phyloP scores from a whole-genome alignment of 768 basidiomycete genomes.

The Mycena crocata region DNA sequence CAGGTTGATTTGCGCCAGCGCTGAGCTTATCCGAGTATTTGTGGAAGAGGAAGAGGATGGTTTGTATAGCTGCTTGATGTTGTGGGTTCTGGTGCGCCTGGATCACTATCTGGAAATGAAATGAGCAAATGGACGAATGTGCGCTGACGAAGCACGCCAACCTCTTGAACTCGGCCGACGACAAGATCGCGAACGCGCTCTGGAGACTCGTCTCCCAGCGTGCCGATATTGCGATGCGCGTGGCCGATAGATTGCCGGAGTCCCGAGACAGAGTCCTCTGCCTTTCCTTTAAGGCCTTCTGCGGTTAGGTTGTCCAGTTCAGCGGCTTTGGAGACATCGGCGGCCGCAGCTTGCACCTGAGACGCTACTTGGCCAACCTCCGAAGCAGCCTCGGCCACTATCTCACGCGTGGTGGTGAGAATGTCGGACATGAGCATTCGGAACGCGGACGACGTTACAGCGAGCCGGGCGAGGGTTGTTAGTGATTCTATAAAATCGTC shows the following conservation, averaged over 20 bases:
- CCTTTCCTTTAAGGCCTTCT: conserved; percentile 38
- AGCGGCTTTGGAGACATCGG: conserved; percentile 43
- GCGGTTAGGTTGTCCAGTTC: conserved; percentile 32
- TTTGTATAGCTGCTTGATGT: conserved; percentile 45
- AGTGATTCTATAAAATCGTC: conserved; percentile 42
- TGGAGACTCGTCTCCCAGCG: conserved; percentile 34
- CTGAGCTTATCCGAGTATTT: conserved; percentile 47
- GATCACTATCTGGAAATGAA: conserved; percentile 37
- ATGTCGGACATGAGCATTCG: conserved; percentile 49
- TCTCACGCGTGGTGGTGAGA: conserved; percentile 44
- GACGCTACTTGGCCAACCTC: conserved; percentile 45
- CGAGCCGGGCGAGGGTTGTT: conserved; percentile 41
- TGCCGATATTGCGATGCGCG: conserved; percentile 27
- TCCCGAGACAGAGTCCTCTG: conserved; percentile 20
- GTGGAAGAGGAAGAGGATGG: conserved; percentile 44
- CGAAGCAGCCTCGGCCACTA: conserved; percentile 46
- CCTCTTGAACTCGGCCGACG: conserved; percentile 45
- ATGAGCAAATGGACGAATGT: not conserved
- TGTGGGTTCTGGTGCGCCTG: conserved; percentile 47
- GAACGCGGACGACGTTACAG: conserved; percentile 50
- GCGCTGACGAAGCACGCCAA: conserved; percentile 25
- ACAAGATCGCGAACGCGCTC: conserved; percentile 40
- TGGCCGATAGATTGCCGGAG: conserved; percentile 22
- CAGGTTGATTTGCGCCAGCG: conserved; percentile 20
- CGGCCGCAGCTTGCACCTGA: conserved; percentile 47